Evolutionary conservation across 176 grass and related monocot species (phyloP), one percentile per base, ranked within the genome.

Genomic region (Bonia amplexicaulis): DNA sequence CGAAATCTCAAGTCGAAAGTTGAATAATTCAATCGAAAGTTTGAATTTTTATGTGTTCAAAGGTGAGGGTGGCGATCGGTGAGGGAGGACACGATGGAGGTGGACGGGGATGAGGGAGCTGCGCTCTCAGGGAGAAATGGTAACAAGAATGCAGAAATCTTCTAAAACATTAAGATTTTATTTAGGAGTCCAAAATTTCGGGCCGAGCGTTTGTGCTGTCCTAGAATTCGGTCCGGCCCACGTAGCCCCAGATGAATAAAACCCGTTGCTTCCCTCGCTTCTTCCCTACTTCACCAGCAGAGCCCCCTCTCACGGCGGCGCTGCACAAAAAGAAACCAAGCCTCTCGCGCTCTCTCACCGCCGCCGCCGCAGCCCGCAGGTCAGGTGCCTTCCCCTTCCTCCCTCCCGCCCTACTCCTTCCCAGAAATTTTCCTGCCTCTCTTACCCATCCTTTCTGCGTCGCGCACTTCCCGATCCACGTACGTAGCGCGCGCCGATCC

Each of bases 241-340:
- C n/a, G n/a, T n/a, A n/a, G n/a, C n/a, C n/a, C n/a, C n/a, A n/a
- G n/a, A n/a, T n/a, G 70, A 85, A 89, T 69, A 85, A 89, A 85
- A 44, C 52, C 70, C 7, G 31, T 74, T 80, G 17, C 71, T 85
- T 85, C 82, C 82, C 82, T 85, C 86, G 73, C 80, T 78, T 71
- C 23, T 39, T 61, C 69, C 55, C 42, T 48, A n/a, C 25, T 72
- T 19, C 31, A 6, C 51, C 67, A n/a, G 54, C 67, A 19, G 9
- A 2, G 9, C 33, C 16, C 16, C 7, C 15, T 3, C 29, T 37
- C 14, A 76, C 77, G 88, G 82, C 88, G 77, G 71, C 82, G 59
- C 87, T 65, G 52, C 73, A 81, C n/a, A n/a, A n/a, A n/a, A n/a
- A n/a, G n/a, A n/a, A n/a, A 65, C 60, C 29, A 85, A 72, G 53